Evolutionary conservation across 1,139 yeast genomes (phyloP), one percentile per base, ranked within the genome.

Genomic region (Candida tetrigidarum): DNA sequence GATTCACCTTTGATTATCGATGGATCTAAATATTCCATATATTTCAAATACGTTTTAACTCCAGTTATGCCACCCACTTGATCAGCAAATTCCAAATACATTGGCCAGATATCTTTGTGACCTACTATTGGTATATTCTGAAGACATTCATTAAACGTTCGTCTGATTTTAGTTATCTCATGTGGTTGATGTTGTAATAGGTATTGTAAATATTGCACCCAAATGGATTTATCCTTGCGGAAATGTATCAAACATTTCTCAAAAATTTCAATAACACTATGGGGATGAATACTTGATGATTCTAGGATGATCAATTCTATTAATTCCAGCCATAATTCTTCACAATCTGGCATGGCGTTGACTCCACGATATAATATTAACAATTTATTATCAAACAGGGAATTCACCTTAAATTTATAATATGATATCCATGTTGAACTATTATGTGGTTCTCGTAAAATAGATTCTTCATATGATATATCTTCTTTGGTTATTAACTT

Each of bases 71-170:
- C 81, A 9, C 80, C 77, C 16, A 75, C 64, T 0, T 37, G 39
- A 22, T 74, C 69, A 1, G 85, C 87, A 66, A 81, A 84, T 25
- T 64, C 55, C 19, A 83, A 55, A 54, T 75, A 83, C 22, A 72
- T 44, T 0, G 78, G 76, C 96, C 96, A 90, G 2, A 89, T 65
- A 19, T 66, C 53, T 6, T 62, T 62, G 58, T 87, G 96, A 27
- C 78, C 79, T 0, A 76, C 62, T 10, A 76, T 50, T 0, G 86
- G 80, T 5, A 86, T 54, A 4, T 66, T 56, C 45, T 70, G 70
- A 9, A 90, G 63, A 1, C 87, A 78, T 28, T 63, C 58, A 58
- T 86, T 79, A 53, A 86, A 81, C 3, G 69, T 66, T 9, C 63
- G 58, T 44, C 89, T 65, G 16, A 81, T 75, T 37, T 60, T 50